Conservation (phyloP, 306 rosid species). For the Glycine tomentella region DNA sequence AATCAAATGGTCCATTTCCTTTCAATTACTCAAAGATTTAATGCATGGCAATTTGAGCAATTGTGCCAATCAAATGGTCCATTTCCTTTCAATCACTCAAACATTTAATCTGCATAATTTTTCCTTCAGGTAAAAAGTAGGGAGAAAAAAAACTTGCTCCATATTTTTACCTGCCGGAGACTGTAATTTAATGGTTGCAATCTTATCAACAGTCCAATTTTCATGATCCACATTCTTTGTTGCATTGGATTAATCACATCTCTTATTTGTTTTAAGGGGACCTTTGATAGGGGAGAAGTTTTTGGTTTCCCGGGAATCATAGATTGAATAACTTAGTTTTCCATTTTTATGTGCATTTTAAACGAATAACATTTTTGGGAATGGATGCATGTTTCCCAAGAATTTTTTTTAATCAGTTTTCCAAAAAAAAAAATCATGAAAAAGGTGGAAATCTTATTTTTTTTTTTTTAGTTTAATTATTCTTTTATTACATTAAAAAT, state of each 20-base stretch:
- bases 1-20: background rate
- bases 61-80: background rate
- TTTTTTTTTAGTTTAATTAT: too few species aligned
- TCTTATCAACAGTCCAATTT: background rate
- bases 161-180: background rate
- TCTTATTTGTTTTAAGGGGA: background rate
- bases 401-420: too few species aligned
- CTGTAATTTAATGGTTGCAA: background rate
- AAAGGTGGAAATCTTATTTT: too few species aligned
- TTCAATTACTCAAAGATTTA: background rate
- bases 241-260: background rate
- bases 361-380: too few species aligned
- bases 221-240: constrained; percentile 2
- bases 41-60: background rate
- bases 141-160: background rate
- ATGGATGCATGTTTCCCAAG: background rate
- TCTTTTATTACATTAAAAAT: too few species aligned
- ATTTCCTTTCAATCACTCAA: too few species aligned
- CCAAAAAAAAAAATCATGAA: too few species aligned
- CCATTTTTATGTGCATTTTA: too few species aligned
- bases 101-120: background rate
- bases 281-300: too few species aligned
- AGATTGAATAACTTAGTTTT: too few species aligned
- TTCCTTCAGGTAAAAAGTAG: too few species aligned
- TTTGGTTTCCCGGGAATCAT: background rate